phyloP scores from a whole-genome alignment of 1,284 basidiomycete species.

The Apiotrichum laibachii region DNA sequence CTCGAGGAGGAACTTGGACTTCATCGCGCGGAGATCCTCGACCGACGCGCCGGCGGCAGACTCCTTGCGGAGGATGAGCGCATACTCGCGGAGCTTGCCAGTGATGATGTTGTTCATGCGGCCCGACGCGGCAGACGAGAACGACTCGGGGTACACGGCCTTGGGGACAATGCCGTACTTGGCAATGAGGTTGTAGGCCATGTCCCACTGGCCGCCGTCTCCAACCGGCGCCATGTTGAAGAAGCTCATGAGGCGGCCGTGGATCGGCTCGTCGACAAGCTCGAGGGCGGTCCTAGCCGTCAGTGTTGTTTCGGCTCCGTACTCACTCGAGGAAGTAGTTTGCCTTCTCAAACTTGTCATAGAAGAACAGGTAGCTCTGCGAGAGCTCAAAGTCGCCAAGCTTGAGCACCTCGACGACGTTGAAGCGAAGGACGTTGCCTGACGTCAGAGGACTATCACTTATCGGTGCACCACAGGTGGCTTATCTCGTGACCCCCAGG shows the following conservation, averaged over 20 bases:
- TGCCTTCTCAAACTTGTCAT: constrained; percentile 90
- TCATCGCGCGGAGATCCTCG: constrained; percentile 56
- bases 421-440: constrained; percentile 74
- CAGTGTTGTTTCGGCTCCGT: constrained; percentile 15
- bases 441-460: background rate
- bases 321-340: constrained; percentile 84
- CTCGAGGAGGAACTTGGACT: constrained; percentile 78
- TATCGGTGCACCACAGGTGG: too few relatives aligned
- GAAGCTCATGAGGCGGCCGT: constrained; percentile 75
- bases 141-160: constrained; percentile 77
- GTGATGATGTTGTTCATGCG: constrained; percentile 78
- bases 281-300: constrained; percentile 62
- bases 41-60: constrained; percentile 6
- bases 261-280: constrained; percentile 72
- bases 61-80: constrained; percentile 66
- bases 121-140: constrained; percentile 70
- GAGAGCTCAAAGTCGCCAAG: constrained; percentile 84
- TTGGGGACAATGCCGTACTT: constrained; percentile 84
- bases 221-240: constrained; percentile 74
- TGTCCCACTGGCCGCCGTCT: constrained; percentile 94
- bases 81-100: constrained; percentile 85
- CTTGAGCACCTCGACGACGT: constrained; percentile 79
- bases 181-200: constrained; percentile 80
- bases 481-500: too few relatives aligned
- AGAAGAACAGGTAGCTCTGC: constrained; percentile 86